Conservation (phyloP, 352 stramenopile species). For the Pythium dissotocum region DNA sequence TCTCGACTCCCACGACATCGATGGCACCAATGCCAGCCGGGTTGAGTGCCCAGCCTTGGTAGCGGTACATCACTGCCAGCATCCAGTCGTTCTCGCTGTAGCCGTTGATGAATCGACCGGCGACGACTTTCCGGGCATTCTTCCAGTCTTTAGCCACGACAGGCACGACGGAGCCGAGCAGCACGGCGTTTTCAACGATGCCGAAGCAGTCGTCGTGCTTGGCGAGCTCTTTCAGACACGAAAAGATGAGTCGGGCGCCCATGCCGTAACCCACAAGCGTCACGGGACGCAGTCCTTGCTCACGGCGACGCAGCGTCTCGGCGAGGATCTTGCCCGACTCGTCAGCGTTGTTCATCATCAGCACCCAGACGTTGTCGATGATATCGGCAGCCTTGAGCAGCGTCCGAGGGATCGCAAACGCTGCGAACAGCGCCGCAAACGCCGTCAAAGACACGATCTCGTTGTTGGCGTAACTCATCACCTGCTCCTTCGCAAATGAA, state of each 20-base stretch:
- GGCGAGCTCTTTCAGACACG: constrained; percentile 86
- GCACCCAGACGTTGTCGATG: constrained; percentile 86
- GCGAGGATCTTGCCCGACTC: constrained; percentile 78
- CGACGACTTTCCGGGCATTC: constrained; percentile 67
- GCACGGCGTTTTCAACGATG: constrained; percentile 88
- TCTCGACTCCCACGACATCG: constrained; percentile 72
- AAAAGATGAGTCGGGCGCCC: constrained; percentile 88
- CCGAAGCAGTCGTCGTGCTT: constrained; percentile 63
- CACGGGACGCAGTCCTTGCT: constrained; percentile 82
- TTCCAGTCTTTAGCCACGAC: constrained; percentile 65
- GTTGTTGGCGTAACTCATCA: constrained; percentile 61
- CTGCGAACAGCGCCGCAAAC: constrained; percentile 70
- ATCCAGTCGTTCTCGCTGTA: constrained; percentile 91
- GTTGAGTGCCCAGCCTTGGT: constrained; percentile 80
- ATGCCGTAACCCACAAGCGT: constrained; percentile 90
- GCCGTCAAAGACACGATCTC: constrained; percentile 81
- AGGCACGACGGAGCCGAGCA: constrained; percentile 82
- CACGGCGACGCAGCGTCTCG: constrained; percentile 52
- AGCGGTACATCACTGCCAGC: constrained; percentile 90
- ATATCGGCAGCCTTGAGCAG: constrained; percentile 70
- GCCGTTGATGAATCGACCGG: constrained; percentile 88
- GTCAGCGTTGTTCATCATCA: constrained; percentile 78
- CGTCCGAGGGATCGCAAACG: constrained; percentile 69
- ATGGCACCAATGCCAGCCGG: constrained; percentile 73
- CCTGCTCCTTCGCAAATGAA: constrained; percentile 68